Percentiles rank a stretch among this genome's conserved stretches.
phyloP scores from a whole-genome alignment of 352 stramenopile genomes.

The Pythium oligandrum region DNA sequence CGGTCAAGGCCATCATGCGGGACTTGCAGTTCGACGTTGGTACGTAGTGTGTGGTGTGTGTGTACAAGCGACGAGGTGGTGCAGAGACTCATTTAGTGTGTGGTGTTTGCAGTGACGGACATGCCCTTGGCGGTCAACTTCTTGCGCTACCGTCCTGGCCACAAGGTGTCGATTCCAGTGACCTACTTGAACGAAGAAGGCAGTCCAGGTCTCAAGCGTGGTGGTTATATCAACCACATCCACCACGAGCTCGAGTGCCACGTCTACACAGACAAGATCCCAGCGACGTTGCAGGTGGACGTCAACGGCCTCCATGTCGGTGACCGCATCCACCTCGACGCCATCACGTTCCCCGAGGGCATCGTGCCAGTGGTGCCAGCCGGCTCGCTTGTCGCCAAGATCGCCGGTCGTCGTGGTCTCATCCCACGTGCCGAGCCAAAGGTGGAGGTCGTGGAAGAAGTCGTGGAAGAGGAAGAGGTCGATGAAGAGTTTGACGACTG shows the following conservation, averaged over 20 bases:
- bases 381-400: constrained; percentile 77
- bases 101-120: constrained; percentile 51
- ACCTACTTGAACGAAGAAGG: constrained; percentile 92
- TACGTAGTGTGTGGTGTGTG: constrained; percentile 14
- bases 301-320: constrained; percentile 86
- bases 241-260: constrained; percentile 79
- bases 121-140: constrained; percentile 88
- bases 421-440: constrained; percentile 70
- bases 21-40: constrained; percentile 81
- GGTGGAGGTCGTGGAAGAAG: constrained; percentile 55
- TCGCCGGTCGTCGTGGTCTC: constrained; percentile 80
- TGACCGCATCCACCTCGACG: constrained; percentile 74
- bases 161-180: constrained; percentile 90
- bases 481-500: constrained; percentile 84
- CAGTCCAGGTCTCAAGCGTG: constrained; percentile 91
- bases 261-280: constrained; percentile 73
- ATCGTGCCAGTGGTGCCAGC: constrained; percentile 57
- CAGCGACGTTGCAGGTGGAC: constrained; percentile 71
- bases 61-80: neutral
- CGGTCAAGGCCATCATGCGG: constrained; percentile 83
- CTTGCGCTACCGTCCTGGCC: constrained; percentile 87
- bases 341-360: constrained; percentile 71
- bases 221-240: constrained; percentile 92
- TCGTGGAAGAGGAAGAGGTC: constrained; percentile 58
- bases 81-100: neutral